phyloP scores from a whole-genome alignment of 2,329 filamentous ascomycete genomes.

The Macrophomina pseudophaseolina region DNA sequence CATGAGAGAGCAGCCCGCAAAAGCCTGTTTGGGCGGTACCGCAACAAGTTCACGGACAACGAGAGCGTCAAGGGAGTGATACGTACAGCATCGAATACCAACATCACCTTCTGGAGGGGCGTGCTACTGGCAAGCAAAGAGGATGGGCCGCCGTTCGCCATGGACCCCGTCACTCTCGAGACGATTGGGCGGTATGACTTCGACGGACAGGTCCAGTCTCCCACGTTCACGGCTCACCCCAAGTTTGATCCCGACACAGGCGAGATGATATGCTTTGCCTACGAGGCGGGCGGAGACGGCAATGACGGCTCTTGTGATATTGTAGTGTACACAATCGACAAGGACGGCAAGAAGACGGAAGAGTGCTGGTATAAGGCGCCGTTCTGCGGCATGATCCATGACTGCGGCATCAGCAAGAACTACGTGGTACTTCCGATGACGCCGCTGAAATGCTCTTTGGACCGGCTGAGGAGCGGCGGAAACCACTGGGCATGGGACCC shows the following conservation, averaged over 20 bases:
- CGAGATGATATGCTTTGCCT: constrained; percentile 50
- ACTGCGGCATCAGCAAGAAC: constrained; percentile 47
- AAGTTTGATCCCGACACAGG: constrained; percentile 51
- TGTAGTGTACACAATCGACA: constrained; percentile 48
- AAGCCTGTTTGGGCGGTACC: constrained; percentile 60
- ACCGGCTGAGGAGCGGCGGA: constrained; percentile 45
- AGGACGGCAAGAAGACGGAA: constrained; percentile 44
- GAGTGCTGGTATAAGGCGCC: constrained; percentile 49
- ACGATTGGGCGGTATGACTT: constrained; percentile 48
- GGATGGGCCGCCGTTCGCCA: constrained; percentile 45
- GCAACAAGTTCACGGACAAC: constrained; percentile 63
- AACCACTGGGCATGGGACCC: constrained; percentile 52
- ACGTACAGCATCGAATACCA: constrained; percentile 64
- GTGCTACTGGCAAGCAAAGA: constrained; percentile 61
- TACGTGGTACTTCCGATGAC: constrained; percentile 46
- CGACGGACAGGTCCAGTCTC: constrained; percentile 44
- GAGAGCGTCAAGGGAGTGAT: constrained; percentile 62
- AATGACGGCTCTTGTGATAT: constrained; percentile 44
- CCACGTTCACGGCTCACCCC: constrained; percentile 52
- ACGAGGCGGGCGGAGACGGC: constrained; percentile 47
- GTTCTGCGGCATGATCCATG: constrained; percentile 48
- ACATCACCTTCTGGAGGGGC: constrained; percentile 64
- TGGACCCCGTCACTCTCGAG: constrained; percentile 48
- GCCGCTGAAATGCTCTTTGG: constrained; percentile 43
- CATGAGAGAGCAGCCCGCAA: constrained; percentile 45